Conservation (phyloP, 1,139 yeast species). For the Taphrina wiesneri region DNA sequence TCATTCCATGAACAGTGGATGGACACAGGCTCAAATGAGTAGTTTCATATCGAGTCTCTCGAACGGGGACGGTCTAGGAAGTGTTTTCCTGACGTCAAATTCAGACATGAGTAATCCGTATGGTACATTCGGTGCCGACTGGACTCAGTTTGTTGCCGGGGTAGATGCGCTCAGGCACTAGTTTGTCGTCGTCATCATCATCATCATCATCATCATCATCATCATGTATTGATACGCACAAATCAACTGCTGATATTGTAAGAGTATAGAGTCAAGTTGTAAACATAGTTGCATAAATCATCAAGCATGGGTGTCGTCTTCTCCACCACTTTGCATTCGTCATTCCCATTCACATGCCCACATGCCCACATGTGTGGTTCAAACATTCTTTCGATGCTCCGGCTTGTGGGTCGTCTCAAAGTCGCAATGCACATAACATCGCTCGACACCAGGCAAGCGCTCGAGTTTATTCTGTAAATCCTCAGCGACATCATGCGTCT, state of each 20-base stretch:
- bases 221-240: background rate
- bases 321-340: too few species aligned
- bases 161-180: slow-evolving; percentile 14
- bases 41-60: slow-evolving; percentile 3
- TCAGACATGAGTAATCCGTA: slow-evolving; percentile 1
- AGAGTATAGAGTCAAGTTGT: background rate
- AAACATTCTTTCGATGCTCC: slow-evolving; percentile 32
- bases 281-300: background rate
- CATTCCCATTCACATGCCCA: too few species aligned
- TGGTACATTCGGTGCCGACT: slow-evolving; percentile 11
- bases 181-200: background rate
- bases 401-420: slow-evolving; percentile 39
- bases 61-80: slow-evolving; percentile 6
- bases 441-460: slow-evolving; percentile 39
- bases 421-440: slow-evolving; percentile 40
- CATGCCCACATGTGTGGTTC: too few species aligned
- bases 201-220: background rate
- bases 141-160: slow-evolving; percentile 11
- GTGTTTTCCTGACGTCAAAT: slow-evolving; percentile 8
- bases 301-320: too few species aligned
- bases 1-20: slow-evolving; percentile 7
- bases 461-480: slow-evolving; percentile 39
- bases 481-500: slow-evolving; percentile 39
- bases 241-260: too few species aligned
- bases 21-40: slow-evolving; percentile 10